These are phyloP conservation scores for Stachybotrys chlorohalonatus DNA, from an alignment of 2,329 filamentous ascomycete species.

Conservation along the genomic window DNA sequence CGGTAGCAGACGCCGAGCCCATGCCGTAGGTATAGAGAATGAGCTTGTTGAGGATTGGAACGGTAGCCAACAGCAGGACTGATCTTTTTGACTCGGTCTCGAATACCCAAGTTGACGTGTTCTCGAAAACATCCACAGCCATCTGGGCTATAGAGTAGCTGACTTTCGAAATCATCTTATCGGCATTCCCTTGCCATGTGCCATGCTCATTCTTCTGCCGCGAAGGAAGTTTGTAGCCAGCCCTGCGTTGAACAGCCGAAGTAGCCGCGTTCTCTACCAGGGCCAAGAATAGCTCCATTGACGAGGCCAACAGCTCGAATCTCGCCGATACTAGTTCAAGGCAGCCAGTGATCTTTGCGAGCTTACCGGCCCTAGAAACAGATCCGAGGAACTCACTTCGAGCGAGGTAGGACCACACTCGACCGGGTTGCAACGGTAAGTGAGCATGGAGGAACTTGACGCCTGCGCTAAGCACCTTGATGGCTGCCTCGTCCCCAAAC, in stretches of 20 bases:
- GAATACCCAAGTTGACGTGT: slow-evolving; percentile 79
- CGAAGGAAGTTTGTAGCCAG: slow-evolving; percentile 37
- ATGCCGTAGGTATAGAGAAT: slow-evolving; percentile 67
- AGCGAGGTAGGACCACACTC: slow-evolving; percentile 84
- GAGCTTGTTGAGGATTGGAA: slow-evolving; percentile 62
- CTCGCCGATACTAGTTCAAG: slow-evolving; percentile 70
- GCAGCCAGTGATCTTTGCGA: slow-evolving; percentile 71
- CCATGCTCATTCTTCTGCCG: slow-evolving; percentile 39
- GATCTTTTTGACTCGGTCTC: slow-evolving; percentile 57
- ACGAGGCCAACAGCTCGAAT: slow-evolving; percentile 68
- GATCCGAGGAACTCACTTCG: slow-evolving; percentile 72
- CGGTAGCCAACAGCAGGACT: slow-evolving; percentile 58
- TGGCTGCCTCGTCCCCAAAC: slow-evolving; percentile 52
- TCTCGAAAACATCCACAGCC: slow-evolving; percentile 77
- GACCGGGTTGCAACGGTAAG: slow-evolving; percentile 64
- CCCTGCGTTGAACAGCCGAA: slow-evolving; percentile 59
- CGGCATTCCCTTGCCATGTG: slow-evolving; percentile 63
- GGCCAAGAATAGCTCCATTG: slow-evolving; percentile 63
- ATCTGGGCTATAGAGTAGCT: slow-evolving; percentile 65
- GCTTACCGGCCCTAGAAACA: slow-evolving; percentile 65
- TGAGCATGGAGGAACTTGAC: slow-evolving; percentile 71
- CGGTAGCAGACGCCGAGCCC: slow-evolving; percentile 45
- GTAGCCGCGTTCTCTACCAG: slow-evolving; percentile 67
- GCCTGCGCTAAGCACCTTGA: slow-evolving; percentile 61
- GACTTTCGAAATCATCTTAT: slow-evolving; percentile 66